These are phyloP conservation scores for Sarocladium strictum DNA, from an alignment of 2,329 filamentous ascomycete species.

Conservation along the genomic window DNA sequence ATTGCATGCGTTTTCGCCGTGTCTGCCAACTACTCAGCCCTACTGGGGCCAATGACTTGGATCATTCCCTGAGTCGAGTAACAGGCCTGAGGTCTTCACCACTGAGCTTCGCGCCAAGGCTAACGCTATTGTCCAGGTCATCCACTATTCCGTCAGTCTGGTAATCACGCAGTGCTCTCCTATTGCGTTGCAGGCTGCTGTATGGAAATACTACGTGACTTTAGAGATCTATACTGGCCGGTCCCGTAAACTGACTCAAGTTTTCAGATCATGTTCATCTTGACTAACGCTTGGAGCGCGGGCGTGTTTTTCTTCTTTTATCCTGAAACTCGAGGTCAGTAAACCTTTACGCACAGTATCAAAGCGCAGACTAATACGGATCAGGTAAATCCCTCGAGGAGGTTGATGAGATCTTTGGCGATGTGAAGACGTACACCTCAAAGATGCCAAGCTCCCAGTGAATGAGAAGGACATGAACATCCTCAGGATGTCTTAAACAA, in stretches of 20 bases:
- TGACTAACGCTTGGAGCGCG: constrained; percentile 31
- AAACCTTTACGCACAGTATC: not conserved
- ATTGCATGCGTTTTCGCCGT: constrained; percentile 32
- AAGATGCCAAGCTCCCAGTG: constrained; percentile 15
- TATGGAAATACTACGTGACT: constrained; percentile 35
- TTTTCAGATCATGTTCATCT: constrained; percentile 29
- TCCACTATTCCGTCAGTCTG: constrained; percentile 34
- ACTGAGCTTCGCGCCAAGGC: constrained; percentile 34
- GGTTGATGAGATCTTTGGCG: constrained; percentile 34
- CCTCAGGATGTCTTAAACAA: too few species aligned
- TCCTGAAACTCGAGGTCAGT: constrained; percentile 30
- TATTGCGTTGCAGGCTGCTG: constrained; percentile 30
- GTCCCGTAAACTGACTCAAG: not conserved
- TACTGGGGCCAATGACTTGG: constrained; percentile 35
- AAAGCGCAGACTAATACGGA: constrained; percentile 7
- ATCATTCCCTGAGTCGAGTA: constrained; percentile 30
- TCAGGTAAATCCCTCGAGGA: constrained; percentile 33
- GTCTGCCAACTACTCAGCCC: constrained; percentile 26
- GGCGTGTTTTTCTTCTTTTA: constrained; percentile 29
- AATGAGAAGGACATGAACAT: constrained; percentile 17
- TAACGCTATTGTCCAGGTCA: constrained; percentile 33
- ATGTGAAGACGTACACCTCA: constrained; percentile 23
- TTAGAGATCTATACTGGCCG: not conserved
- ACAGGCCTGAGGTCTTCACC: constrained; percentile 33
- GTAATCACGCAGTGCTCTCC: constrained; percentile 35